phyloP scores from a whole-genome alignment of 1,284 basidiomycete species.

The Vanrija pseudolonga region DNA sequence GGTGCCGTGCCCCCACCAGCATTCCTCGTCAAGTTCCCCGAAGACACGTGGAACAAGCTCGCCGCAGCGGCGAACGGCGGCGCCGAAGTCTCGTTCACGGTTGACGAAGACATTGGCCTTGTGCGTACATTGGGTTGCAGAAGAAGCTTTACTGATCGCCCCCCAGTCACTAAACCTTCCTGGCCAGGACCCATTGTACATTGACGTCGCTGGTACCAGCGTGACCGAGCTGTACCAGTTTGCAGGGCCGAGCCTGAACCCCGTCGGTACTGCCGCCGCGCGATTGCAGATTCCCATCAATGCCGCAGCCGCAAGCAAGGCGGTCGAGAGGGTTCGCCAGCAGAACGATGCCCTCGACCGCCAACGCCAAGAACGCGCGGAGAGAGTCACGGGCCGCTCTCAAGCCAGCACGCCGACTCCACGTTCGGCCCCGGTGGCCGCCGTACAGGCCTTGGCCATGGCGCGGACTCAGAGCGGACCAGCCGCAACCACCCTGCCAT shows the following conservation, averaged over 20 bases:
- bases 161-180: slow-evolving; percentile 28
- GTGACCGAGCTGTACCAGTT: slow-evolving; percentile 29
- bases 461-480: slow-evolving; percentile 15
- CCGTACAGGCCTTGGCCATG: slow-evolving; percentile 2
- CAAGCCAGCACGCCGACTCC: neutral
- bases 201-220: slow-evolving; percentile 7
- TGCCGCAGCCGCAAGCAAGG: slow-evolving; percentile 17
- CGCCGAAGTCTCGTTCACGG: slow-evolving; percentile 17
- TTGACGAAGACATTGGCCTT: slow-evolving; percentile 24
- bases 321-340: slow-evolving; percentile 30
- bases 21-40: slow-evolving; percentile 36
- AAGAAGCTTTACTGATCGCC: slow-evolving; percentile 1
- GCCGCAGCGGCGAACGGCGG: slow-evolving; percentile 12
- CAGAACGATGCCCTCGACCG: slow-evolving; percentile 28
- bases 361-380: slow-evolving; percentile 26
- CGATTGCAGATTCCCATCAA: slow-evolving; percentile 33
- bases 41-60: slow-evolving; percentile 32
- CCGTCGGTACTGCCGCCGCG: slow-evolving; percentile 35
- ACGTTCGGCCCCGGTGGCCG: neutral
- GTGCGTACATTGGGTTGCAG: slow-evolving; percentile 13
- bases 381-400: slow-evolving; percentile 23
- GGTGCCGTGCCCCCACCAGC: slow-evolving; percentile 17
- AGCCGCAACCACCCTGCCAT: neutral
- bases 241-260: slow-evolving; percentile 14
- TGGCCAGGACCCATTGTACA: slow-evolving; percentile 19